Base-by-base conservation (phyloP, 495 filamentous ascomycete species). In the Aspergillus sparsus region DNA sequence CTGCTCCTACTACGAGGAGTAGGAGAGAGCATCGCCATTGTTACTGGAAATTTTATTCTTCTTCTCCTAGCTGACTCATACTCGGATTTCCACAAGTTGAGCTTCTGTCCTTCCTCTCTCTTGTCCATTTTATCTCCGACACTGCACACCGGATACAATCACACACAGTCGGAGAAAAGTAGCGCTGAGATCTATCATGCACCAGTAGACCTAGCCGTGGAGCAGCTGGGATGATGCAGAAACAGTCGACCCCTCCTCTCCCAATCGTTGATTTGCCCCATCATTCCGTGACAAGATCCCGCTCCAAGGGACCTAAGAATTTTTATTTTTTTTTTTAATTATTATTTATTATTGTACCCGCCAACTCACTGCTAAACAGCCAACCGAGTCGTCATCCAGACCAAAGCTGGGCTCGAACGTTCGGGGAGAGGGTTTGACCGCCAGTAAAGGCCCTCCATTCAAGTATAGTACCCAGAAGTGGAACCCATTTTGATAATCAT, bases 401-500 rank as follows among this genome's bases (percentile, higher is more conserved):
- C 54, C 45, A 50, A 58, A 42, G 16, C 42, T 56, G 58, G 66
- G 57, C 62, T 68, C 66, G 62, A 68, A 64, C 59, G 56, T 62
- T 64, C 58, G 50, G 35, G 56, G 21, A 45, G 32, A 45, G 55
- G 60, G 58, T 58, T 61, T 65, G 62, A 65, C 62, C 62, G 62
- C 62, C 58, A 65, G 58, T 58, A 42, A 54, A 58, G 52, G 39
- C 54, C 16, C 59, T 66, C 57, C 53, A 16, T 61, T 66, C 44
- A 54, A 63, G 60, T 63, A 61, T 61, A 62, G 58, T 57, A 62
- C 49, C 55, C 55, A 52, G 18, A 39, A 57, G 62, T 68, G 66
- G 66, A 58, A 59, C 62, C 55, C 58, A 42, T 64, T 60, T 41
- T 62, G 49, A 57, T 46, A 52, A 36, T 53, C 36, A 47, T 16